A percentile compares a stretch with the other conserved stretches of the same genome.
These are phyloP conservation scores for Yamadazyma triangularis DNA, from an alignment of 1,139 yeast species.

Conservation along the genomic window DNA sequence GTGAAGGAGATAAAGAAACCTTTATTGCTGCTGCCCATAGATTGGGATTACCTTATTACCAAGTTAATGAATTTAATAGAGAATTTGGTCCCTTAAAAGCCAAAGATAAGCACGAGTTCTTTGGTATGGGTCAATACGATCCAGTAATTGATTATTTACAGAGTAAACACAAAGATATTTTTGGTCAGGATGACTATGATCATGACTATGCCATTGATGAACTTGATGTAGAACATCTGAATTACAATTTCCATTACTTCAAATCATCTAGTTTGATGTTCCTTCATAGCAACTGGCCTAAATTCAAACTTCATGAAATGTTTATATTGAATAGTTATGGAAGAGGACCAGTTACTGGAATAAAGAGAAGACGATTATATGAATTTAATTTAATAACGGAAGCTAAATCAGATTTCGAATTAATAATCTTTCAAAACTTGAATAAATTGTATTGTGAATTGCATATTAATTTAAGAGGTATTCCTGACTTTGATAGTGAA, in stretches of 20 bases:
- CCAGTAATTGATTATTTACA: constrained; percentile 31
- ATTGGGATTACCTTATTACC: constrained; percentile 47
- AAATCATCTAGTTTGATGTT: constrained; percentile 26
- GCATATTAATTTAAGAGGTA: constrained; percentile 15
- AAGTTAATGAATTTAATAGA: constrained; percentile 41
- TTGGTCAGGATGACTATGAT: constrained; percentile 11
- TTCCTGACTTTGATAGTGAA: constrained; percentile 18
- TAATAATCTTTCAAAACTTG: constrained; percentile 20
- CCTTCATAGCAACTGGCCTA: constrained; percentile 40
- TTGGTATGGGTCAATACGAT: constrained; percentile 38
- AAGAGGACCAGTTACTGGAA: constrained; percentile 22
- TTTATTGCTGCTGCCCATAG: constrained; percentile 57
- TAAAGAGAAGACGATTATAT: constrained; percentile 26
- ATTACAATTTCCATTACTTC: constrained; percentile 28
- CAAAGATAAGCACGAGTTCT: constrained; percentile 21
- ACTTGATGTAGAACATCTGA: constrained; percentile 17
- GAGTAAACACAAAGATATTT: constrained; percentile 9
- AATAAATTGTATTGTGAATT: constrained; percentile 27
- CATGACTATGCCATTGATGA: constrained; percentile 19
- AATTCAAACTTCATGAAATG: constrained; percentile 21
- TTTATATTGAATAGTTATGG: constrained; percentile 22
- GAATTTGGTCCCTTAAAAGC: constrained; percentile 30
- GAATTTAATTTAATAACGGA: constrained; percentile 21
- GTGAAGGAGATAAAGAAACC: constrained; percentile 51
- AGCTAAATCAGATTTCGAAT: constrained; percentile 28